Conservation (phyloP, 2,329 filamentous ascomycete species). For the Lasiodiplodia citricola region DNA sequence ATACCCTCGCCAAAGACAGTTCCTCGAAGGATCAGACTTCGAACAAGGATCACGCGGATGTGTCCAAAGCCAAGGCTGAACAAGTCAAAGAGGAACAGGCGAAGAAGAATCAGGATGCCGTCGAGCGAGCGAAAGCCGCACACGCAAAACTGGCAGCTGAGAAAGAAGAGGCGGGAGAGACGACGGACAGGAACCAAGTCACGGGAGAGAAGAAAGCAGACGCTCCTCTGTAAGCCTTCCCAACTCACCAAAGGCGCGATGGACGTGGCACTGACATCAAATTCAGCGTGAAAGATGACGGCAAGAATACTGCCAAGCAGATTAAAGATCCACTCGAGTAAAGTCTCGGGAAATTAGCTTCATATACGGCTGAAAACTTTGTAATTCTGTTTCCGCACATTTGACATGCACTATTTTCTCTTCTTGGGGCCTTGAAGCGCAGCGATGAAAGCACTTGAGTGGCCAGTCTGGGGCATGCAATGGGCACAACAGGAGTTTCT, state of each 20-base stretch:
- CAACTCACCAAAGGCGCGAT: no score
- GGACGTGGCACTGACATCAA: background rate
- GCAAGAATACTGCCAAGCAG: constrained; percentile 15
- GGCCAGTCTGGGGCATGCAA: background rate
- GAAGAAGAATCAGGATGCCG: constrained; percentile 12
- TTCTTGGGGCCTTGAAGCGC: constrained; percentile 9
- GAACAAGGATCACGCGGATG: background rate
- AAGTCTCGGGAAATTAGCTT: constrained; percentile 2
- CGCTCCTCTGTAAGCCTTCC: constrained; percentile 20
- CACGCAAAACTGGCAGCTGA: constrained; percentile 10
- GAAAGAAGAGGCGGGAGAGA: background rate
- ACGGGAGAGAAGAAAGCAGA: constrained; percentile 18
- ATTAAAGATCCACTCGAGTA: constrained; percentile 27
- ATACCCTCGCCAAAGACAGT: background rate
- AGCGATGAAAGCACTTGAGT: background rate
- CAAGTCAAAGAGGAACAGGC: background rate
- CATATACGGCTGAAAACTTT: constrained; percentile 15
- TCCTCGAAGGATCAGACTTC: background rate
- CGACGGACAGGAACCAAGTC: constrained; percentile 5
- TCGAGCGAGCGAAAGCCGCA: constrained; percentile 4
- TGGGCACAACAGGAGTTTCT: constrained; percentile 13
- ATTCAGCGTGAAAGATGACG: background rate
- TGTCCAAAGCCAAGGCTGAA: constrained; percentile 19
- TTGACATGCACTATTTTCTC: constrained; percentile 16
- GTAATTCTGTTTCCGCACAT: constrained; percentile 13